Base-by-base conservation (phyloP, 768 basidiomycete genomes). In the Agrocybe chaxingu region DNA sequence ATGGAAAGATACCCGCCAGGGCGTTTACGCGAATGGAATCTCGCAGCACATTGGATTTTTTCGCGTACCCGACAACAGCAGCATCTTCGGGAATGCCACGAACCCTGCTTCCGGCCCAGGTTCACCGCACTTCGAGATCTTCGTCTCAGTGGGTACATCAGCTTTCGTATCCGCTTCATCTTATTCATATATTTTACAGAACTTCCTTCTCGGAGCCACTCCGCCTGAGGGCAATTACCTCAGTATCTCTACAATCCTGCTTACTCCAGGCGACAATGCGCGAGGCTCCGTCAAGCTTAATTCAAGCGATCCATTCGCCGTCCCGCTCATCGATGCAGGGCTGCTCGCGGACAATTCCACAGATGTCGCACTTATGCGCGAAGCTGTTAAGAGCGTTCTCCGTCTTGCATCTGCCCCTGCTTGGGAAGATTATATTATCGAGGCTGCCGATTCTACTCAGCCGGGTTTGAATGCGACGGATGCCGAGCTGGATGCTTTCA, bases 41-140 rank as follows among this genome's bases (percentile, higher is more conserved):
- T 40, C 50, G 1, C 58, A 55, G 2, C 60, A 66, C 19, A 34
- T 64, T 18, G 61, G 54, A 9, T 68, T 56, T 43, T 47, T 63
- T 5, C 50, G 68, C 9, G 42, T 70, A 4, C 58, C 59, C 9
- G 36, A 55, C 5, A 52, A 63, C 29, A 51, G 51, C 7, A 32
- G 49, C 5, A 56, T 62, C 12, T 61, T 67, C 36, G 18, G 41
- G 6, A 39, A 45, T 3, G 50, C 45, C 16, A 38, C 46, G n/a
- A 66, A 70, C 47, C 63, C 67, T 3, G 53, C 69, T 7, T 55
- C 66, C 1, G 70, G 70, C 0, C 61, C 59, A 6, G 49, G 56
- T 5, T 59, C 65, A 0, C 64, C 67, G 6, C 68, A 70, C 45
- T 67, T 64, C 45, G 70, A 71, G 46, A 39, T 67, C 19, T 51